These are phyloP conservation scores for Conticribra weissflogii DNA, from an alignment of 108 stramenopile genomes.

Conservation along the genomic window DNA sequence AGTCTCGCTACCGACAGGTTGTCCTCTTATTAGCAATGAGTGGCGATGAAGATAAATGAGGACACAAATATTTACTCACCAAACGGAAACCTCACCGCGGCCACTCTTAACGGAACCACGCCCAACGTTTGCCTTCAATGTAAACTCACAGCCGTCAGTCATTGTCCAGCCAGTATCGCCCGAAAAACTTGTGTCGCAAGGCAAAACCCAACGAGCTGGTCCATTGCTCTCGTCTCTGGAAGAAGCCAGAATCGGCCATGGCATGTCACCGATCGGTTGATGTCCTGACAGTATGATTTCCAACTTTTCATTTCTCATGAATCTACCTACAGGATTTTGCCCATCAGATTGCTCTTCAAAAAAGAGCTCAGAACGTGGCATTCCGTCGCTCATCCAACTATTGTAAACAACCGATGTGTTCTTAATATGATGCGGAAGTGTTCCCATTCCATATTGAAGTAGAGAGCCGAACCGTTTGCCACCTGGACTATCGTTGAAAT, in stretches of 20 bases:
- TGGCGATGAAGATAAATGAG: neutral
- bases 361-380: conserved; percentile 62
- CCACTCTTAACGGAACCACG: conserved; percentile 34
- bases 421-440: conserved; percentile 52
- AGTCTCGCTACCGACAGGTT: conserved; percentile 61
- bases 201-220: conserved; percentile 50
- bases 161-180: conserved; percentile 66
- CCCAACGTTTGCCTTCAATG: conserved; percentile 11
- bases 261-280: conserved; percentile 84
- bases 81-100: conserved; percentile 51
- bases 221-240: conserved; percentile 1
- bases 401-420: conserved; percentile 81
- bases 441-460: conserved; percentile 85
- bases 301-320: conserved; percentile 53
- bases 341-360: no score
- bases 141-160: conserved; percentile 11
- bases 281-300: conserved; percentile 72
- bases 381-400: conserved; percentile 67
- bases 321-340: conserved; percentile 37
- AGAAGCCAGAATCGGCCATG: conserved; percentile 68
- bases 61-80: conserved; percentile 35
- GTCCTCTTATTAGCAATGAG: conserved; percentile 9
- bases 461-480: conserved; percentile 53
- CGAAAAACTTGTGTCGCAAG: conserved; percentile 82
- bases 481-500: conserved; percentile 30